A percentile compares a stretch with the other conserved stretches of the same genome.
Conservation (phyloP, 768 basidiomycete species). For the Naganishia vishniacii region DNA sequence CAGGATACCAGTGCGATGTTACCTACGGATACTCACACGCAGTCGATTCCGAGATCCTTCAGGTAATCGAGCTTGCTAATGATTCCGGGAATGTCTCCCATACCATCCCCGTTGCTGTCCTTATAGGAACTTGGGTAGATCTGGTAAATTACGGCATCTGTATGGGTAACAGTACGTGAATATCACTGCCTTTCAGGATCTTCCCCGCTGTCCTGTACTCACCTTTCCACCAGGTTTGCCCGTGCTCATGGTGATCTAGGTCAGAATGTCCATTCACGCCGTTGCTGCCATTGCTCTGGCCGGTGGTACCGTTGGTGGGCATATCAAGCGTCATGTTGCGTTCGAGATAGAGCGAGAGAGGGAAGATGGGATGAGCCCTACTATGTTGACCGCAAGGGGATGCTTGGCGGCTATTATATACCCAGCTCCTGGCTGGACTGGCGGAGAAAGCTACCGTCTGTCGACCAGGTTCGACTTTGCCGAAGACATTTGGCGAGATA, state of each 20-base stretch:
- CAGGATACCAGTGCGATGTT: no score
- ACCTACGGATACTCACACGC: slow-evolving; percentile 44
- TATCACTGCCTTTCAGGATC: not conserved
- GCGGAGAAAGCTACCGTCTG: no score
- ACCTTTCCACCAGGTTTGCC: slow-evolving; percentile 47
- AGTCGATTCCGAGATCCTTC: slow-evolving; percentile 62
- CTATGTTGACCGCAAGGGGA: no score
- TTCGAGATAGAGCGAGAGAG: no score
- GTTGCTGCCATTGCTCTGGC: not conserved
- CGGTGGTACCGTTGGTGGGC: not conserved
- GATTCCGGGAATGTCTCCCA: slow-evolving; percentile 65
- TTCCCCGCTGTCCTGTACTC: no score
- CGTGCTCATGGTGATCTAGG: slow-evolving; percentile 9
- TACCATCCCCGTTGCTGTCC: slow-evolving; percentile 65
- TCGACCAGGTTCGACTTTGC: no score
- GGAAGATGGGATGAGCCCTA: no score
- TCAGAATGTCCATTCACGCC: not conserved
- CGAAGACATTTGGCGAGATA: no score
- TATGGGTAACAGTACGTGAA: not conserved
- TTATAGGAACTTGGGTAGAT: slow-evolving; percentile 55
- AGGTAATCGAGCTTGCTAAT: slow-evolving; percentile 63
- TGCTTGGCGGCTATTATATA: no score
- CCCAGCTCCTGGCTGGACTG: no score
- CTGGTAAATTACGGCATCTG: slow-evolving; percentile 23
- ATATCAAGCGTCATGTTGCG: no score